These are phyloP conservation scores for Cladosporium oxysporum DNA, from an alignment of 2,329 filamentous ascomycete species.

Conservation along the genomic window DNA sequence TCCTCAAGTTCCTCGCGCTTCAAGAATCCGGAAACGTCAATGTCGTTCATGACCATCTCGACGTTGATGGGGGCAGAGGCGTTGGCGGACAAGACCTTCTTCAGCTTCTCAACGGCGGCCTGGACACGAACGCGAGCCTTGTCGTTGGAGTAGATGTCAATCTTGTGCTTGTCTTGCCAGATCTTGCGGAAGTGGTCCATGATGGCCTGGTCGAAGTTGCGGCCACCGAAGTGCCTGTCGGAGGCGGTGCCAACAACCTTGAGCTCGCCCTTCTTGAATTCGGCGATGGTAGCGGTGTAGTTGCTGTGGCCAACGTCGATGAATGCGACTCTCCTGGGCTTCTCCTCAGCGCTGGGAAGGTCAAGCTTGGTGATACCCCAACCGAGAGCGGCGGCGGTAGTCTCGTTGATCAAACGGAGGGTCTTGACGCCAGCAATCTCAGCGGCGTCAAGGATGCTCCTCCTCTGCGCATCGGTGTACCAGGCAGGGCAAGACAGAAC, in stretches of 20 bases:
- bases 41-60: slow-evolving; percentile 97
- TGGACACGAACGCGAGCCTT: slow-evolving; percentile 87
- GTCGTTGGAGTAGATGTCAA: slow-evolving; percentile 86
- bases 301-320: slow-evolving; percentile 96
- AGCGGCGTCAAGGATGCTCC: slow-evolving; percentile 83
- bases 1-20: slow-evolving; percentile 94
- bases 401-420: slow-evolving; percentile 95
- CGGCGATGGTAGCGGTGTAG: slow-evolving; percentile 90
- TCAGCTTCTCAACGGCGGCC: slow-evolving; percentile 91
- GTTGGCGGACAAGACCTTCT: slow-evolving; percentile 98
- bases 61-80: slow-evolving; percentile 90
- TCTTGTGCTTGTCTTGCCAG: slow-evolving; percentile 97
- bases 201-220: slow-evolving; percentile 93
- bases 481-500: slow-evolving; percentile 93
- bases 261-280: slow-evolving; percentile 96
- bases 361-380: slow-evolving; percentile 98
- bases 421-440: slow-evolving; percentile 93
- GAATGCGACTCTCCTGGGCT: slow-evolving; percentile 85
- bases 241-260: slow-evolving; percentile 88
- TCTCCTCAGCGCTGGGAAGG: slow-evolving; percentile 83
- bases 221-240: slow-evolving; percentile 95
- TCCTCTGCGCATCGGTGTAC: slow-evolving; percentile 94
- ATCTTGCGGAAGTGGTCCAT: slow-evolving; percentile 93
- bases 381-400: slow-evolving; percentile 90
- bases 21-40: slow-evolving; percentile 85